Conservation (phyloP, 768 basidiomycete species). For the Boletales sp. region DNA sequence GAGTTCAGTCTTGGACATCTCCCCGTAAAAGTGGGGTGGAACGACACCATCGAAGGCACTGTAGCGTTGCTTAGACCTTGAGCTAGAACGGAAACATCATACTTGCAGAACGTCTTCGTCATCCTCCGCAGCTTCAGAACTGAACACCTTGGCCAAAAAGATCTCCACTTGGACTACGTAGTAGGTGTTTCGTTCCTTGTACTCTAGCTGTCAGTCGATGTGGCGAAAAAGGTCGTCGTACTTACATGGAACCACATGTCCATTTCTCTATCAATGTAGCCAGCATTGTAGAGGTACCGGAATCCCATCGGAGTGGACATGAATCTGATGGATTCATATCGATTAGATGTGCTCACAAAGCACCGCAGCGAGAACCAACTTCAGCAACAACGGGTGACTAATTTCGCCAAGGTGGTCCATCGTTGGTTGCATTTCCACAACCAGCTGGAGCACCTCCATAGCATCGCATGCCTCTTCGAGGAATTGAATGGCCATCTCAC, state of each 20-base stretch:
- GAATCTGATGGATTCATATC: conserved; percentile 52
- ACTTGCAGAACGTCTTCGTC: conserved; percentile 63
- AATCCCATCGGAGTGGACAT: conserved; percentile 94
- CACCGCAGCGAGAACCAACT: conserved; percentile 46
- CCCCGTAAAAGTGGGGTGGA: conserved; percentile 96
- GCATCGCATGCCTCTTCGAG: conserved; percentile 89
- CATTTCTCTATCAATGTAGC: conserved; percentile 93
- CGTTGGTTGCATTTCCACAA: conserved; percentile 92
- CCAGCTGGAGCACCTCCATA: conserved; percentile 77
- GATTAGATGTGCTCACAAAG: not conserved
- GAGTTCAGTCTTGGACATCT: conserved; percentile 94
- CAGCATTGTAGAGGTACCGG: conserved; percentile 84
- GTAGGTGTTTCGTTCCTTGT: conserved; percentile 85
- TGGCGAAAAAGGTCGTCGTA: not conserved
- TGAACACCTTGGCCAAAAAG: conserved; percentile 79
- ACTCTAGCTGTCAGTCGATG: conserved; percentile 6
- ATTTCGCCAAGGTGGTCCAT: conserved; percentile 94
- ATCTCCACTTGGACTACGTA: conserved; percentile 96
- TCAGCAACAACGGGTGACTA: conserved; percentile 82
- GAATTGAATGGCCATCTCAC: conserved; percentile 84
- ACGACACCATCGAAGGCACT: conserved; percentile 84
- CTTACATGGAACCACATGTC: conserved; percentile 94
- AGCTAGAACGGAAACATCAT: not conserved
- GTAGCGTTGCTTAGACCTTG: conserved; percentile 2
- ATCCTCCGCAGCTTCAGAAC: conserved; percentile 48